A percentile compares a stretch with the other conserved stretches of the same genome.
phyloP scores from a whole-genome alignment of 2,329 filamentous ascomycete genomes.

The Uncinocarpus reesii region DNA sequence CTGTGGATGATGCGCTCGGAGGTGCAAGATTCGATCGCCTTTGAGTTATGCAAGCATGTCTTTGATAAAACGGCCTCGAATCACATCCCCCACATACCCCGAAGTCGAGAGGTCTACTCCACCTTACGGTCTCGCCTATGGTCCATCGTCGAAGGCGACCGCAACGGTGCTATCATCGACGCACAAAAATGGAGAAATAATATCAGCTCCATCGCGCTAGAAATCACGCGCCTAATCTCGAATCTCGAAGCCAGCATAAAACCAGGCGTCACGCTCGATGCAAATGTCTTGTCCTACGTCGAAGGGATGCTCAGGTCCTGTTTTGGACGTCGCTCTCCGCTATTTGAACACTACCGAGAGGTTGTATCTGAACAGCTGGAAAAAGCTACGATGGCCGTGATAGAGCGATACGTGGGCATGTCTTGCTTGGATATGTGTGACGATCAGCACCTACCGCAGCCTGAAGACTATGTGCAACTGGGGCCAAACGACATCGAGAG shows the following conservation, averaged over 20 bases:
- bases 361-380: slow-evolving; percentile 28
- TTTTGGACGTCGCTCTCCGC: slow-evolving; percentile 26
- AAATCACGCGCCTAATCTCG: slow-evolving; percentile 31
- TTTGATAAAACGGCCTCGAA: slow-evolving; percentile 34
- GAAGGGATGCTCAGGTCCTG: slow-evolving; percentile 29
- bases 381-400: slow-evolving; percentile 24
- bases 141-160: slow-evolving; percentile 23
- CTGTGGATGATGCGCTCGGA: slow-evolving; percentile 44
- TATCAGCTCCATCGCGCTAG: slow-evolving; percentile 32
- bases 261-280: slow-evolving; percentile 20
- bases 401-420: slow-evolving; percentile 33
- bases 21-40: slow-evolving; percentile 45
- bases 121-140: slow-evolving; percentile 33
- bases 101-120: slow-evolving; percentile 25
- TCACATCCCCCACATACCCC: slow-evolving; percentile 25
- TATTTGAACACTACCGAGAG: slow-evolving; percentile 28
- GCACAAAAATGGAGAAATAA: slow-evolving; percentile 27
- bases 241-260: slow-evolving; percentile 14
- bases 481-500: slow-evolving; percentile 28
- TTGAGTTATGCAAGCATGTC: slow-evolving; percentile 46
- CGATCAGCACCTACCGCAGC: slow-evolving; percentile 28
- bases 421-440: slow-evolving; percentile 37
- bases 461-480: slow-evolving; percentile 20
- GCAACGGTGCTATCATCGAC: not conserved
- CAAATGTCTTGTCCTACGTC: slow-evolving; percentile 27